A percentile compares a stretch with the other conserved stretches of the same genome.
Conservation (phyloP, 805 yeast genomes). For the Candida silvatica region DNA sequence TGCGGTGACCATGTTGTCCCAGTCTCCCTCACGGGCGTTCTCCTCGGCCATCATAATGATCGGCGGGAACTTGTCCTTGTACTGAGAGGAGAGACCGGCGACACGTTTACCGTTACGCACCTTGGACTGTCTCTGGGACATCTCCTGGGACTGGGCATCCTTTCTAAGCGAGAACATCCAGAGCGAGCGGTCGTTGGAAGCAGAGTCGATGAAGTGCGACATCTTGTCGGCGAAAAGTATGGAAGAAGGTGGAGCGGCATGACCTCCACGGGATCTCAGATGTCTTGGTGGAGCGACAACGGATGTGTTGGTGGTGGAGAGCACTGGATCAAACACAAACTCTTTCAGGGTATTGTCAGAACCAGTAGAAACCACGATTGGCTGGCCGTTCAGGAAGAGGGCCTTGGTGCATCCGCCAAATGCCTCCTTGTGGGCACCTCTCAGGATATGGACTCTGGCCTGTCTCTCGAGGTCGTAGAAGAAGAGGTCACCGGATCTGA, state of each 20-base stretch:
- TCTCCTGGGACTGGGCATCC: conserved; percentile 92
- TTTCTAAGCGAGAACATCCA: conserved; percentile 92
- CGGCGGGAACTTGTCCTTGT: conserved; percentile 71
- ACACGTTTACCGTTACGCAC: conserved; percentile 37
- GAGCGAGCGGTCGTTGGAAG: conserved; percentile 76
- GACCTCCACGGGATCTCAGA: conserved; percentile 95
- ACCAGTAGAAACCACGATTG: conserved; percentile 82
- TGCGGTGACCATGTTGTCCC: conserved; percentile 90
- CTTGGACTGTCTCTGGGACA: conserved; percentile 63
- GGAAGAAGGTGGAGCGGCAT: conserved; percentile 77
- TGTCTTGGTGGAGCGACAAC: conserved; percentile 85
- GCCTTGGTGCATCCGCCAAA: conserved; percentile 74
- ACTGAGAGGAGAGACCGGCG: conserved; percentile 45
- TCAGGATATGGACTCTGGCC: conserved; percentile 66
- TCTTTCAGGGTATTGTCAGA: conserved; percentile 87
- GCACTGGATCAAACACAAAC: conserved; percentile 86
- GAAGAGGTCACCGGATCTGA: conserved; percentile 71
- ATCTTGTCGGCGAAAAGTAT: conserved; percentile 65
- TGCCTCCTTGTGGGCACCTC: conserved; percentile 62
- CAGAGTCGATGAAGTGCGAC: conserved; percentile 79
- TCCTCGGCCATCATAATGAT: conserved; percentile 63
- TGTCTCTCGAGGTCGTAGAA: conserved; percentile 75
- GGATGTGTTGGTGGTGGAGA: conserved; percentile 52
- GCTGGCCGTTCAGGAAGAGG: conserved; percentile 81
- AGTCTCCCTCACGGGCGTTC: conserved; percentile 70